Percentiles rank a stretch among this genome's conserved stretches.
Conservation (phyloP, 306 rosid species). For the Hippophae gyantsensis region DNA sequence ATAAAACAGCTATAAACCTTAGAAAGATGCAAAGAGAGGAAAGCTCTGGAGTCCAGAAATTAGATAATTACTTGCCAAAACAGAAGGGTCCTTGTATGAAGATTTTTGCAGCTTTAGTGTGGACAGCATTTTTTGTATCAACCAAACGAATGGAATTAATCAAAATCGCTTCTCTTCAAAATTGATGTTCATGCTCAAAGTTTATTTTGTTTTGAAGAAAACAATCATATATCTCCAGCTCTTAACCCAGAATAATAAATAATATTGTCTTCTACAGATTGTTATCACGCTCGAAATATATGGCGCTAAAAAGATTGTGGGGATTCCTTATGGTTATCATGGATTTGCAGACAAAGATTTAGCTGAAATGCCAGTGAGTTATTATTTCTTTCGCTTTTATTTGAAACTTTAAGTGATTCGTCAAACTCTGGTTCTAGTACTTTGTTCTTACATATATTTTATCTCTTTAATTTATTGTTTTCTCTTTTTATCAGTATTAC, state of each 20-base stretch:
- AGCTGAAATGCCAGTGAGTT: slow-evolving; percentile 69
- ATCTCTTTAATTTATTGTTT: slow-evolving; percentile 8
- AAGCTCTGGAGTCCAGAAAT: no score
- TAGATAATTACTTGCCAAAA: no score
- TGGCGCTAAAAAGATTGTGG: slow-evolving; percentile 84
- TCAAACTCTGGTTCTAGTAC: neutral
- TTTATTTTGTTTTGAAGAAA: neutral
- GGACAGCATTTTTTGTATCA: no score
- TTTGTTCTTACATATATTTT: neutral
- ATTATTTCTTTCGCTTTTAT: slow-evolving; percentile 19
- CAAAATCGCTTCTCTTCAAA: no score
- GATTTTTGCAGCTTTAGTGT: no score
- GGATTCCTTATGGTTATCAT: slow-evolving; percentile 93
- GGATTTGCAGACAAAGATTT: slow-evolving; percentile 83
- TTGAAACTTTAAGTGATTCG: slow-evolving; percentile 2
- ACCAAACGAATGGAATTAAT: no score
- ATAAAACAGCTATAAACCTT: no score
- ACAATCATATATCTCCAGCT: slow-evolving; percentile 13
- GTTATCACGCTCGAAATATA: slow-evolving; percentile 96
- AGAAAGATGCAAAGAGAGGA: no score
- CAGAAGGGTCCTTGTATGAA: no score
- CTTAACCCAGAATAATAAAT: no score
- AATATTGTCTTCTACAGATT: slow-evolving; percentile 42
- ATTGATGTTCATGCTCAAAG: neutral
- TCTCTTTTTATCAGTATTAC: slow-evolving; percentile 1